Conservation (phyloP, 768 basidiomycete species). For the Mycena sanguinolenta region DNA sequence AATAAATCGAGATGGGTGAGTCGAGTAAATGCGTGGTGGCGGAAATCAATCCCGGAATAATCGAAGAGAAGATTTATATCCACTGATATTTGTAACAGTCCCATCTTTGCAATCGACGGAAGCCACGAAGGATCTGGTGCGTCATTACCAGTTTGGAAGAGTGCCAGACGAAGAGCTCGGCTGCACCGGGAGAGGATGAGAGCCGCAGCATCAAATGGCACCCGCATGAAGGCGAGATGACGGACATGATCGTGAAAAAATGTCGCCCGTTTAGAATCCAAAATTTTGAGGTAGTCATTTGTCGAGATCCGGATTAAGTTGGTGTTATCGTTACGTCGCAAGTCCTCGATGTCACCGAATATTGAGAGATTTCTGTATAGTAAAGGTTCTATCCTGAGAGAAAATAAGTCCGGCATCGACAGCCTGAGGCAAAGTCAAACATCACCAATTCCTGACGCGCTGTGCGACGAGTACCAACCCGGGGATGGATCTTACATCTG, state of each 20-base stretch:
- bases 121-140: neutral
- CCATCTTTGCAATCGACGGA: neutral
- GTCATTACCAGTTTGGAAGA: neutral
- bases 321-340: neutral
- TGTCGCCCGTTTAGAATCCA: neutral
- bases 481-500: neutral
- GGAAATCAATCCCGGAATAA: neutral
- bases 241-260: neutral
- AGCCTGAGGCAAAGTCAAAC: no score
- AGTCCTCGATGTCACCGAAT: neutral
- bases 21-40: neutral
- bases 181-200: neutral
- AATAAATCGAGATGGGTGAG: constrained; percentile 3
- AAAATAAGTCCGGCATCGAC: no score
- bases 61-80: neutral
- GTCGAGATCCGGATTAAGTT: neutral
- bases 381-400: neutral
- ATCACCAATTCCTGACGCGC: neutral
- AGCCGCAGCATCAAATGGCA: neutral
- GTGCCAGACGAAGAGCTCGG: neutral
- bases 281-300: neutral
- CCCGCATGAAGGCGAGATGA: neutral
- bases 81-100: neutral
- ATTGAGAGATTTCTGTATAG: neutral
- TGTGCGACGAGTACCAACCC: neutral